Base-by-base conservation (phyloP, 75 land plant species). In the Larix kaempferi region DNA sequence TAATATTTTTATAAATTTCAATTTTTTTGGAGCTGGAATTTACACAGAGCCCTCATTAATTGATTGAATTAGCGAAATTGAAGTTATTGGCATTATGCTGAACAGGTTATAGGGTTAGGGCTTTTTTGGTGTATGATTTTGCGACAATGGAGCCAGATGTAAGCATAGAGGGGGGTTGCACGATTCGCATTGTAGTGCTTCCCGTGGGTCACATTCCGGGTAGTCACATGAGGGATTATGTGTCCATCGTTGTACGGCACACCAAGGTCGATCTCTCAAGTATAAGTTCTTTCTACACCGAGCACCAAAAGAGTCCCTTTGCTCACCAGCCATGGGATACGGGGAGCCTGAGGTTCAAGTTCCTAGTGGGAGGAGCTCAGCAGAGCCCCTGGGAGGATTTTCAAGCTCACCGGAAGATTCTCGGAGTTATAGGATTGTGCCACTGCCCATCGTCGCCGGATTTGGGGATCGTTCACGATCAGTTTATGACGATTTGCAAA, bases 231-330 rank as follows among this genome's bases (percentile, higher is more conserved):
- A 85, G 95, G 52, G 87, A 89, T 29, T 96, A 96, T 84, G 74
- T 80, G 33, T 58, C 97, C 15, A 80, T 94, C 86, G 89, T 92
- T 13, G 69, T 74, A 72, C 86, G 84, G 58, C 92, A 96, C 85
- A 82, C 79, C 25, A 76, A 55, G 65, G 80, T 96, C 26, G 83
- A 84, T 21, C 95, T 96, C 81, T 76, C 91, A 54, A 77, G 90
- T 52, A 84, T 92, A 63, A 87, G 90, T 74, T 85, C 93, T 12
- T 96, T 92, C 86, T 96, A 94, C 86, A 86, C 88, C 0, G 98
- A 94, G 89, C 98, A 96, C 77, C 94, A 94, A 86, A 96, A 96
- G 80, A 87, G 89, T 57, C 99, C 99, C 58, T 96, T 96, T 81
- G 58, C 98, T 1, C 83, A 92, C 78, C 99, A 92, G 86, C 93